Evolutionary conservation across 1,284 basidiomycete genomes (phyloP), one percentile per base, ranked within the genome.

Genomic region (Melampsora americana): DNA sequence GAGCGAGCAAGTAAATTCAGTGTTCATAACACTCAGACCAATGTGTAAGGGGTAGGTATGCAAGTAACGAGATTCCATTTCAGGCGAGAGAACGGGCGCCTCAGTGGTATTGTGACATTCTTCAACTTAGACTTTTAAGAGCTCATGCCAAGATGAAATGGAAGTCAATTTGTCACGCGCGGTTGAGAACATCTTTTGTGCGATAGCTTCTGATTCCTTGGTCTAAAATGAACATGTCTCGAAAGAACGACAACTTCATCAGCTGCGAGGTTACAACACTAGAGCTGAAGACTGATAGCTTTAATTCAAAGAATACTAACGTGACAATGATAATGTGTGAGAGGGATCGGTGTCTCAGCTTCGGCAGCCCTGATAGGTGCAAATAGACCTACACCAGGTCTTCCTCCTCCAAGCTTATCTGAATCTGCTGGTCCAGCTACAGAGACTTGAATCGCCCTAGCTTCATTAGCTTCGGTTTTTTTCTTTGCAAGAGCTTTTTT

Each of bases 331-430:
- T 78, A 80, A 53, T 81, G 79, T 60, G 69, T 50, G 56, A 82
- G 53, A 18, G 78, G 72, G 23, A 80, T 78, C 79, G 81, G 80
- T 5, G 67, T 59, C 69, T 82, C 81, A 0, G 77, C 78, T 69
- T 81, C 80, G 60, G 79, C 79, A n/a, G 80, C 80, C 68, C 80
- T 65, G 64, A 79, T 32, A 59, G 81, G 80, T 1, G 79, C 79
- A 77, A 82, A 81, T 32, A 81, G 61, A 1, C 79, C 77, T n/a
- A 79, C 81, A 50, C 79, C 81, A 5, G 79, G 78, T 18, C 80
- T 68, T 53, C 65, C 69, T 11, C 68, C 77, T 23, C 46, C 61
- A 18, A 59, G 69, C 9, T 48, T 59, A 64, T 66, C 72, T 9
- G 56, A 61, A n/a, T 77, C 78, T 62, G 77, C 78, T 14, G 67